These are phyloP conservation scores for Malassezia japonica DNA, from an alignment of 1,284 basidiomycete species.

Conservation along the genomic window DNA sequence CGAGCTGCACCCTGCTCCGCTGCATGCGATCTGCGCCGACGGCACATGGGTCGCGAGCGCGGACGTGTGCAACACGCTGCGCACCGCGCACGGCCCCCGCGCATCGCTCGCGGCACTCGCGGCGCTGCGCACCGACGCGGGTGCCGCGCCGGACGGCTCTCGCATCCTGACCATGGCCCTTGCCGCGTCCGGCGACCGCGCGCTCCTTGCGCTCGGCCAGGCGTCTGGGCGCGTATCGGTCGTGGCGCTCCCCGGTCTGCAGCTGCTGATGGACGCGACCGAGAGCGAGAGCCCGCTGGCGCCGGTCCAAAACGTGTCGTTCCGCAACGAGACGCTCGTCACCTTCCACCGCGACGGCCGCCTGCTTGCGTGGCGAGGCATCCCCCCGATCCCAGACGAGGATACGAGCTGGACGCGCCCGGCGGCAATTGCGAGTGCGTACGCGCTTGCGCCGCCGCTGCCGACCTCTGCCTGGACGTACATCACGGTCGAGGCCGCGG, in stretches of 20 bases:
- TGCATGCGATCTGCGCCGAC: constrained; percentile 49
- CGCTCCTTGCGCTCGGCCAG: constrained; percentile 58
- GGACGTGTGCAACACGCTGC: constrained; percentile 56
- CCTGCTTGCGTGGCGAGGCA: constrained; percentile 2
- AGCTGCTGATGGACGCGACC: background rate
- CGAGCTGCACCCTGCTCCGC: constrained; percentile 65
- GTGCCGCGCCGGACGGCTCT: background rate
- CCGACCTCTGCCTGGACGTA: background rate
- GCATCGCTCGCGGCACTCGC: background rate
- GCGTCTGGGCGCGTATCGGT: constrained; percentile 57
- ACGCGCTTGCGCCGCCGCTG: no score
- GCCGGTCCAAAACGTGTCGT: constrained; percentile 6
- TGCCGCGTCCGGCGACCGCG: constrained; percentile 22
- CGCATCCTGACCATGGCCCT: constrained; percentile 5
- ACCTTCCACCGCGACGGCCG: constrained; percentile 12
- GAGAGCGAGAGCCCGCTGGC: background rate
- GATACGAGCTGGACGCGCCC: no score
- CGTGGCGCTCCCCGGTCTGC: background rate
- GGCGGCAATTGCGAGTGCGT: no score
- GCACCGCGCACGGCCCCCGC: constrained; percentile 13
- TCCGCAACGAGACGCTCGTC: background rate
- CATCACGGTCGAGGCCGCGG: background rate
- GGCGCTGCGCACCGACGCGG: constrained; percentile 2
- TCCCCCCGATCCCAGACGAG: no score
- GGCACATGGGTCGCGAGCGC: constrained; percentile 55